Percentiles rank a stretch among this genome's conserved stretches.
These are phyloP conservation scores for Lactarius psammicola DNA, from an alignment of 768 basidiomycete species.

Conservation along the genomic window DNA sequence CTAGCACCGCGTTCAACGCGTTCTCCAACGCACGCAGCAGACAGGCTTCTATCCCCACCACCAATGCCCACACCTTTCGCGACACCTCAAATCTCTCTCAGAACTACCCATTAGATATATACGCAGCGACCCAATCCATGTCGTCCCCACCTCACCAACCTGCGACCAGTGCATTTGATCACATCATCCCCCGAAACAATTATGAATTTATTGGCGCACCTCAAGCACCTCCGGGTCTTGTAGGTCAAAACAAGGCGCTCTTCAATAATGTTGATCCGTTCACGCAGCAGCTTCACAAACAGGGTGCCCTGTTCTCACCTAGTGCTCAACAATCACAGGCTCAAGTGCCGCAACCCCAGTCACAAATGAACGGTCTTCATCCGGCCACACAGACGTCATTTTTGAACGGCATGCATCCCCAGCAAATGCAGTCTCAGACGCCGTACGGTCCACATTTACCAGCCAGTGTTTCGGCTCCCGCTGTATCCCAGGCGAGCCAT, in stretches of 20 bases:
- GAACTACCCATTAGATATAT: slow-evolving; percentile 28
- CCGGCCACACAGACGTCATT: slow-evolving; percentile 37
- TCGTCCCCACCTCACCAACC: slow-evolving; percentile 28
- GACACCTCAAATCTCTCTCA: slow-evolving; percentile 31
- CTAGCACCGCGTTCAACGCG: slow-evolving; percentile 29
- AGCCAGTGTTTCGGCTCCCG: slow-evolving; percentile 39
- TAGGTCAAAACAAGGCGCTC: slow-evolving; percentile 24
- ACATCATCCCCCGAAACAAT: slow-evolving; percentile 18
- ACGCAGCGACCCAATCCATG: slow-evolving; percentile 26
- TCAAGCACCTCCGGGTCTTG: slow-evolving; percentile 21
- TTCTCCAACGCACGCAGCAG: slow-evolving; percentile 28
- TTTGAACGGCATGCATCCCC: slow-evolving; percentile 41
- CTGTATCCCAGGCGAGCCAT: slow-evolving; percentile 29
- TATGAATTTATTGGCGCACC: slow-evolving; percentile 25
- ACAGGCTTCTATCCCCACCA: slow-evolving; percentile 25
- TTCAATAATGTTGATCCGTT: slow-evolving; percentile 29
- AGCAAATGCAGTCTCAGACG: slow-evolving; percentile 61
- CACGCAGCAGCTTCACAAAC: slow-evolving; percentile 25
- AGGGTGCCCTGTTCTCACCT: slow-evolving; percentile 34
- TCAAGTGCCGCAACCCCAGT: slow-evolving; percentile 36
- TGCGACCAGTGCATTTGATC: slow-evolving; percentile 25
- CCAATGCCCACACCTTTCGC: slow-evolving; percentile 27
- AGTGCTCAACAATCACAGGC: slow-evolving; percentile 38
- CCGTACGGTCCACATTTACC: slow-evolving; percentile 71
- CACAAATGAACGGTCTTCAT: slow-evolving; percentile 37